These are phyloP conservation scores for Rhizopogon rudus DNA, from an alignment of 768 basidiomycete species.

Conservation along the genomic window DNA sequence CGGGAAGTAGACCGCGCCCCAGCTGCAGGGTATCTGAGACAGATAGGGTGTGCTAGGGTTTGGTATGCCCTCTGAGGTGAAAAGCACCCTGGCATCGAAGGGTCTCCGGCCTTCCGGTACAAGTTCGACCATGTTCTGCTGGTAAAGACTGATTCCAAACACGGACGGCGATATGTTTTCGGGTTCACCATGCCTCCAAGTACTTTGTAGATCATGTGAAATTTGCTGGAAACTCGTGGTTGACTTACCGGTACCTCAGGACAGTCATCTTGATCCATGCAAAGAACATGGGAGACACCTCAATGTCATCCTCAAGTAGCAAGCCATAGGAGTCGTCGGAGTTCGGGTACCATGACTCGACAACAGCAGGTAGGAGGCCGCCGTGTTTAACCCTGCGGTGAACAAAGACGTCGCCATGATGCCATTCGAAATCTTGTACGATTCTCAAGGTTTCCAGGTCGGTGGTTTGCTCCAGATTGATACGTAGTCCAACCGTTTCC, in stretches of 20 bases:
- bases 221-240: not conserved
- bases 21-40: conserved; percentile 85
- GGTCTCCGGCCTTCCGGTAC: conserved; percentile 58
- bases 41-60: conserved; percentile 65
- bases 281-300: conserved; percentile 80
- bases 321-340: conserved; percentile 72
- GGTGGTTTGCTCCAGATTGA: conserved; percentile 76
- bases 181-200: conserved; percentile 48
- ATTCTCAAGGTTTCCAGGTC: conserved; percentile 55
- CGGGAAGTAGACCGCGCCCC: conserved; percentile 91
- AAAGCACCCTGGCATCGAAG: conserved; percentile 63
- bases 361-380: conserved; percentile 76
- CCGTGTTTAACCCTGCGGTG: conserved; percentile 76
- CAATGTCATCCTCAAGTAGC: conserved; percentile 82
- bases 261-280: conserved; percentile 83
- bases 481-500: conserved; percentile 54
- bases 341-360: conserved; percentile 86
- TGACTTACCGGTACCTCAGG: conserved; percentile 64
- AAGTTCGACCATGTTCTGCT: conserved; percentile 79
- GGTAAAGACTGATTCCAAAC: conserved; percentile 83
- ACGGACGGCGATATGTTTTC: conserved; percentile 40
- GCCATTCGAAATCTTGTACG: conserved; percentile 52
- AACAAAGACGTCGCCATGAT: conserved; percentile 50
- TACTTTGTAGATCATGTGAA: not conserved
- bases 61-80: conserved; percentile 34